Percentiles rank a stretch among this genome's conserved stretches.
These are phyloP conservation scores for Saccharomycopsis synnaedendra DNA, from an alignment of 805 yeast species.

Conservation along the genomic window DNA sequence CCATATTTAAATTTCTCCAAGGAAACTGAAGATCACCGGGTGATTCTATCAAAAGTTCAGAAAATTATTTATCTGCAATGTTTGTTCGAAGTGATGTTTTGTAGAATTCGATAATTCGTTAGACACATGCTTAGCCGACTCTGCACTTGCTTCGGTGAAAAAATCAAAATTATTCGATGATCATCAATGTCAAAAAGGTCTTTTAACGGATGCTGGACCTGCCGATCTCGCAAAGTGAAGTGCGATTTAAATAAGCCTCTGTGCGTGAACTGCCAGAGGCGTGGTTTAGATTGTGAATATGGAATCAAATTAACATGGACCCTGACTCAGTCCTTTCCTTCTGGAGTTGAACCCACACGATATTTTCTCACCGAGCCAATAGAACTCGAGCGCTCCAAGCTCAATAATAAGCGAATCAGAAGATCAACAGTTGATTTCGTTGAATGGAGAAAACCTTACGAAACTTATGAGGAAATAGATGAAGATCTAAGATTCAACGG, in stretches of 20 bases:
- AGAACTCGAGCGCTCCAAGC: background rate
- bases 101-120: background rate
- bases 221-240: slow-evolving; percentile 68
- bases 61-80: too few relatives aligned
- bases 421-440: slow-evolving; percentile 2
- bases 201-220: slow-evolving; percentile 83
- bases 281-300: background rate
- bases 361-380: background rate
- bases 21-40: too few relatives aligned
- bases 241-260: slow-evolving; percentile 39
- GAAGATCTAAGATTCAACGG: background rate
- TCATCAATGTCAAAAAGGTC: slow-evolving; percentile 20
- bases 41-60: too few relatives aligned
- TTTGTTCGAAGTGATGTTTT: background rate
- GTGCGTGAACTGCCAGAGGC: background rate
- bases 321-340: background rate
- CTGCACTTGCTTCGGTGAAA: background rate
- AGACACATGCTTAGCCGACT: background rate
- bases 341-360: background rate
- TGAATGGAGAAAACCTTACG: background rate
- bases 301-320: background rate
- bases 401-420: background rate
- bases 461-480: slow-evolving; percentile 3
- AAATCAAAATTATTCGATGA: background rate
- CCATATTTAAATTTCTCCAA: too few relatives aligned